A percentile compares a stretch with the other conserved stretches of the same genome.
phyloP scores from a whole-genome alignment of 1,284 basidiomycete species.

The Irpex rosettiformis region DNA sequence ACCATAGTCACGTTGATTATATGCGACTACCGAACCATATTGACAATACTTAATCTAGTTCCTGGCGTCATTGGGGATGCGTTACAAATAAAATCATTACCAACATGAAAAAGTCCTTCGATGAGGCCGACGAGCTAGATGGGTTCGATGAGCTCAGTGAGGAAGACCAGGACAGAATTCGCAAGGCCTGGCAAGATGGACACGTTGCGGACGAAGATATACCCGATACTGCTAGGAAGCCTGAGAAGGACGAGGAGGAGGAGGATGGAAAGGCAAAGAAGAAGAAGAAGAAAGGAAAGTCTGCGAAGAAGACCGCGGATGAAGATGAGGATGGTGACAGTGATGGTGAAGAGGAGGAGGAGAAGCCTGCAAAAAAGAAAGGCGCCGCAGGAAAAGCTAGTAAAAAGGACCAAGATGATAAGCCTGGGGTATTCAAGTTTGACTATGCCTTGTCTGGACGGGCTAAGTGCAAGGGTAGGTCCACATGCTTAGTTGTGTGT shows the following conservation, averaged over 20 bases:
- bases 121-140: slow-evolving; percentile 62
- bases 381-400: slow-evolving; percentile 17
- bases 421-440: slow-evolving; percentile 27
- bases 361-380: slow-evolving; percentile 36
- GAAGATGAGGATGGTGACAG: not conserved
- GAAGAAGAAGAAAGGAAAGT: slow-evolving; percentile 19
- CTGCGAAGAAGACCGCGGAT: slow-evolving; percentile 23
- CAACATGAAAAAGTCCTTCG: slow-evolving; percentile 69
- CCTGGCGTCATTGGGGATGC: slow-evolving; percentile 85
- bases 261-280: slow-evolving; percentile 38
- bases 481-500: not conserved
- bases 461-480: slow-evolving; percentile 30
- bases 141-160: slow-evolving; percentile 66
- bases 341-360: not conserved
- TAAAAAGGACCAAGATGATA: slow-evolving; percentile 25
- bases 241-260: slow-evolving; percentile 46
- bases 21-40: slow-evolving; percentile 9
- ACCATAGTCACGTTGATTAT: too few species aligned
- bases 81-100: slow-evolving; percentile 63
- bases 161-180: slow-evolving; percentile 64
- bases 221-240: slow-evolving; percentile 65
- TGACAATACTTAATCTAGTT: slow-evolving; percentile 33
- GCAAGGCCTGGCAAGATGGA: slow-evolving; percentile 68
- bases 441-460: slow-evolving; percentile 28
- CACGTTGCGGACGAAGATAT: slow-evolving; percentile 78